Conservation (phyloP, 148 eudicot species). For the Diospyros lotus region DNA sequence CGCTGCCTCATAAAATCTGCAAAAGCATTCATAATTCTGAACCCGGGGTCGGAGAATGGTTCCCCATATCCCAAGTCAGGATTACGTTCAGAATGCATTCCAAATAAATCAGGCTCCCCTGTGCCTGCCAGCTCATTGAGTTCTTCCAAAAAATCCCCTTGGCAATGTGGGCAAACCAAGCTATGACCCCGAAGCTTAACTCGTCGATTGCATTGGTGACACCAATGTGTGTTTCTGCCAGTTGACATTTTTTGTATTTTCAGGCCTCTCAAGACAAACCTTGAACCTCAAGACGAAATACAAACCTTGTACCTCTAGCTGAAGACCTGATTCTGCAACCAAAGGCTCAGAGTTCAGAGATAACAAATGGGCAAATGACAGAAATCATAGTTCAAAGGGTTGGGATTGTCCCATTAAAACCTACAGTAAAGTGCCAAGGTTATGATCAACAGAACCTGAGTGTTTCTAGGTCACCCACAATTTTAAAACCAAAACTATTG, state of each 20-base stretch:
- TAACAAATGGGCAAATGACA: background rate
- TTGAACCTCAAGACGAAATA: background rate
- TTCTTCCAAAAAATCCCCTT: constrained; percentile 83
- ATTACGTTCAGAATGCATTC: constrained; percentile 21
- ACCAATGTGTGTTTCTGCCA: constrained; percentile 78
- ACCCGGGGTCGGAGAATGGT: constrained; percentile 53
- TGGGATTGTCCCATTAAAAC: background rate
- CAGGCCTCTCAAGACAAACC: background rate
- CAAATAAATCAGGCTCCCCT: constrained; percentile 16
- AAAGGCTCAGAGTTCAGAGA: background rate
- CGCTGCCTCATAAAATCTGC: constrained; percentile 65
- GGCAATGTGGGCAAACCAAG: constrained; percentile 58
- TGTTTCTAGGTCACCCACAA: background rate
- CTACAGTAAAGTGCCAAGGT: background rate
- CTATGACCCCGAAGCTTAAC: constrained; percentile 45
- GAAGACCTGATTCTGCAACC: constrained; percentile 2
- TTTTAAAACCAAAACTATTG: background rate
- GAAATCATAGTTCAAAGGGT: background rate
- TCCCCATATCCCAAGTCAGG: constrained; percentile 52
- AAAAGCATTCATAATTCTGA: constrained; percentile 50
- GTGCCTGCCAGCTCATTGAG: constrained; percentile 44
- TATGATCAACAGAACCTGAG: background rate
- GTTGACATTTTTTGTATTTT: constrained; percentile 46
- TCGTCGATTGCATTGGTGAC: constrained; percentile 65
- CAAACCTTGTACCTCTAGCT: background rate